Conservation (phyloP, 2,329 filamentous ascomycete genomes). For the Ophiostoma quercus region DNA sequence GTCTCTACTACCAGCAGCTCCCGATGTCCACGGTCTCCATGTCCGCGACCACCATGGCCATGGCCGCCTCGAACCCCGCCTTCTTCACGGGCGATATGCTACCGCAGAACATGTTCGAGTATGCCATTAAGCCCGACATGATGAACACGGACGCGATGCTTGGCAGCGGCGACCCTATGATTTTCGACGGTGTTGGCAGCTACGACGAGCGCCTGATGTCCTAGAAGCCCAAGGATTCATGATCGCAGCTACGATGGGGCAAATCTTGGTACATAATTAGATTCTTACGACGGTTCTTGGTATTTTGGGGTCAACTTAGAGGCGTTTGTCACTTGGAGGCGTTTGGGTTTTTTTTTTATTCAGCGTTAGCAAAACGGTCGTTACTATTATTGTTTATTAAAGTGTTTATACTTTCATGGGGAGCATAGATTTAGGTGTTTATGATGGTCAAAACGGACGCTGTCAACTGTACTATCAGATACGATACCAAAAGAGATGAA, state of each 20-base stretch:
- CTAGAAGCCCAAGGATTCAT: too few species aligned
- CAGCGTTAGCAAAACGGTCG: background rate
- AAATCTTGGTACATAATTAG: background rate
- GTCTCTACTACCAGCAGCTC: background rate
- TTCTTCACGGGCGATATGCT: conserved; percentile 45
- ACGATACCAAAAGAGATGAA: background rate
- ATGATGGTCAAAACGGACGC: background rate
- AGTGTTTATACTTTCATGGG: background rate
- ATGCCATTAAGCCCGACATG: conserved; percentile 52
- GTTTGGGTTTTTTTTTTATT: background rate
- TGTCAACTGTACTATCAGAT: background rate
- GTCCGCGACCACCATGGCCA: background rate
- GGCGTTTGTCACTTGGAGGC: background rate
- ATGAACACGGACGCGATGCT: conserved; percentile 53
- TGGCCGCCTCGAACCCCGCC: conserved; percentile 13
- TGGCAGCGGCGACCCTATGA: conserved; percentile 55
- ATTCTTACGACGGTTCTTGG: background rate
- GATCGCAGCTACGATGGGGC: too few species aligned
- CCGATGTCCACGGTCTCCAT: conserved; percentile 20
- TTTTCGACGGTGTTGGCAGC: conserved; percentile 45
- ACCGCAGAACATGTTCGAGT: conserved; percentile 47
- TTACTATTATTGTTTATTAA: background rate
- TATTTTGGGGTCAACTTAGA: background rate
- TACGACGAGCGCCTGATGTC: conserved; percentile 37
- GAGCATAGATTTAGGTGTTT: background rate